Evolutionary conservation across 2,329 filamentous ascomycete species (phyloP).

Genomic region (Aureobasidium sp.): DNA sequence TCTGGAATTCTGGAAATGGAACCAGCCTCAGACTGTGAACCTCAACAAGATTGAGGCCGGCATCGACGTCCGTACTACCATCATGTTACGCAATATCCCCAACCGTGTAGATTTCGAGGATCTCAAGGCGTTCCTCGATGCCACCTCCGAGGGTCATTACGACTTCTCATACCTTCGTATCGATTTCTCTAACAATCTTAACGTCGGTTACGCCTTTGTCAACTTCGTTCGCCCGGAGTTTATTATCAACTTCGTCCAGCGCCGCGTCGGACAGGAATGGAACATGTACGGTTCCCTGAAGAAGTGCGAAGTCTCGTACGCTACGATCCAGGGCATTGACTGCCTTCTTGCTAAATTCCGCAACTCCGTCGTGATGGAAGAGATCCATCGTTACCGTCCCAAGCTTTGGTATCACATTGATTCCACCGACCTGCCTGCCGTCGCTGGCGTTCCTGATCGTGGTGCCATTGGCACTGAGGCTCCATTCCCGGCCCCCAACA

Average conservation of each 20-base stretch:
- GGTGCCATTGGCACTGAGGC: slow-evolving; percentile 57
- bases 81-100: slow-evolving; percentile 93
- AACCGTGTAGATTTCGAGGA: slow-evolving; percentile 65
- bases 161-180: slow-evolving; percentile 96
- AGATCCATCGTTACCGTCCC: slow-evolving; percentile 71
- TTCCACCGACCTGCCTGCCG: slow-evolving; percentile 31
- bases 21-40: slow-evolving; percentile 32
- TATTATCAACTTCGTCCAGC: slow-evolving; percentile 48
- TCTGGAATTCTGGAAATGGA: slow-evolving; percentile 3
- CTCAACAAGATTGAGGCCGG: slow-evolving; percentile 31
- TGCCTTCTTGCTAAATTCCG: slow-evolving; percentile 91
- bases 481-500: slow-evolving; percentile 69
- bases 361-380: slow-evolving; percentile 93
- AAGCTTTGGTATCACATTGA: slow-evolving; percentile 58
- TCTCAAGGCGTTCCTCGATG: slow-evolving; percentile 70
- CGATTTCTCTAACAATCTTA: slow-evolving; percentile 43
- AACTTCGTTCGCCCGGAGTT: slow-evolving; percentile 77
- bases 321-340: slow-evolving; percentile 91
- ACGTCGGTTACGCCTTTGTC: slow-evolving; percentile 95
- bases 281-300: slow-evolving; percentile 78
- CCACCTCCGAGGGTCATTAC: slow-evolving; percentile 71
- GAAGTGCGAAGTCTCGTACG: slow-evolving; percentile 84
- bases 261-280: slow-evolving; percentile 39
- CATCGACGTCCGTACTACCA: slow-evolving; percentile 39
- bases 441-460: slow-evolving; percentile 28